These are phyloP conservation scores for Amanita rubescens DNA, from an alignment of 768 basidiomycete genomes.

Conservation along the genomic window DNA sequence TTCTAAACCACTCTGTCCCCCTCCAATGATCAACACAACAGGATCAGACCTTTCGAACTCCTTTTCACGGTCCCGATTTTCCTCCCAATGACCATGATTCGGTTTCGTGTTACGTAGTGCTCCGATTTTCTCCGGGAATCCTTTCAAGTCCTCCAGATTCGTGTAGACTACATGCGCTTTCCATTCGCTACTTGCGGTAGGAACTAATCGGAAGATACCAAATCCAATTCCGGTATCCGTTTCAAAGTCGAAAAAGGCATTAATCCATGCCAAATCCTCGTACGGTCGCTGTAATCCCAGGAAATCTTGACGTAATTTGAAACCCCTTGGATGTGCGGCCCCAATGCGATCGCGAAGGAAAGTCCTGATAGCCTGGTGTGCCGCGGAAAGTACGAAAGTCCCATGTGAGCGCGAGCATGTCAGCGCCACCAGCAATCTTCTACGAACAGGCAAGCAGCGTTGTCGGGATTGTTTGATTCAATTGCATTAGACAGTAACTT, in stretches of 20 bases:
- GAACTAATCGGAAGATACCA: conserved; percentile 41
- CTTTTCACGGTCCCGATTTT: conserved; percentile 26
- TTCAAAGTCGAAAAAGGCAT: conserved; percentile 38
- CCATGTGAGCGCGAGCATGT: no score
- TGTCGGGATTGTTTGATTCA: no score
- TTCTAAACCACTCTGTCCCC: conserved; percentile 54
- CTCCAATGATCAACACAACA: conserved; percentile 48
- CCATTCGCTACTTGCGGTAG: conserved; percentile 32
- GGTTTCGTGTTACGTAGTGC: conserved; percentile 27
- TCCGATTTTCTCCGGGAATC: conserved; percentile 35
- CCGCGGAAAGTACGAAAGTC: conserved; percentile 32
- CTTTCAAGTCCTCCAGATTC: conserved; percentile 38
- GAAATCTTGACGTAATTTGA: conserved; percentile 23
- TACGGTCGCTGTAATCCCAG: conserved; percentile 13
- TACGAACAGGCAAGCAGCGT: no score
- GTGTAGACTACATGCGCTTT: conserved; percentile 46
- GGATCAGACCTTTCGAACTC: conserved; percentile 42
- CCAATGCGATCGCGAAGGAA: conserved; percentile 35
- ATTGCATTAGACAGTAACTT: no score
- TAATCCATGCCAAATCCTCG: conserved; percentile 39
- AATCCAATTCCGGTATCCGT: conserved; percentile 33
- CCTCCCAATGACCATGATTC: conserved; percentile 45
- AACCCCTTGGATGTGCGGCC: conserved; percentile 17
- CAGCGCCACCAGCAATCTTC: no score
- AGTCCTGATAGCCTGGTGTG: conserved; percentile 35